Evolutionary conservation across 306 rosid genomes (phyloP).

Genomic region (Medicago lupulina): DNA sequence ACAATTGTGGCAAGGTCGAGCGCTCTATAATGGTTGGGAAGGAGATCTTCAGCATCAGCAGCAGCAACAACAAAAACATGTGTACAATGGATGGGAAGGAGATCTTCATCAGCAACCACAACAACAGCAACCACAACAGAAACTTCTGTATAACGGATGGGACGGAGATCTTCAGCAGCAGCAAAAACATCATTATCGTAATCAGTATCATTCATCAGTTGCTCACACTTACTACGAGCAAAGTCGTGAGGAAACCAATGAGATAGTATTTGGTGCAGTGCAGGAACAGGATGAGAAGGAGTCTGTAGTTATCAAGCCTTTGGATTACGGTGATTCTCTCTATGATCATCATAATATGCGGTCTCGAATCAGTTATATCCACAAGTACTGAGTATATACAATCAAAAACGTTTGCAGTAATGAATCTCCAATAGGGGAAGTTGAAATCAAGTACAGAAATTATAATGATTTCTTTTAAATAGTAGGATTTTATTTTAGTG

Average conservation of each 20-base stretch:
- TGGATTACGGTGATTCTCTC: conserved; percentile 63
- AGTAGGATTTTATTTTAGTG: conserved; percentile 34
- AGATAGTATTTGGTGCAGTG: conserved; percentile 81
- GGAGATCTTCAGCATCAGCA: conserved; percentile 64
- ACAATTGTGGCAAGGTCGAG: conserved; percentile 70
- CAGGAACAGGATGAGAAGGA: conserved; percentile 67
- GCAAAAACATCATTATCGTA: conserved; percentile 57
- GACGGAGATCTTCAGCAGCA: conserved; percentile 67
- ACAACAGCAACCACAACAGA: conserved; percentile 41
- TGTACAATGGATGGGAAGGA: conserved; percentile 71
- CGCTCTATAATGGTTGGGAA: conserved; percentile 69
- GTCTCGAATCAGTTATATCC: conserved; percentile 50
- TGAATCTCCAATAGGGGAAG: conserved; percentile 44
- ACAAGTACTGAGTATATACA: conserved; percentile 56
- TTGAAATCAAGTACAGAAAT: conserved; percentile 44
- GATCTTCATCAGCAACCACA: conserved; percentile 59
- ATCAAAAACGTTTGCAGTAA: conserved; percentile 43
- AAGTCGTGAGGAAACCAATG: conserved; percentile 67
- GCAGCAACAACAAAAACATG: conserved; percentile 48
- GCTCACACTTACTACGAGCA: conserved; percentile 74
- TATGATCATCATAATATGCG: conserved; percentile 62
- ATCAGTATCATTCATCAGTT: conserved; percentile 62
- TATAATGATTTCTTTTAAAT: conserved; percentile 40
- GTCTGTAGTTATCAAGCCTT: conserved; percentile 63
- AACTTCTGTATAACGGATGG: conserved; percentile 66